Base-by-base conservation (phyloP, 139 green algal genomes). In the Chlorella vulgaris region DNA sequence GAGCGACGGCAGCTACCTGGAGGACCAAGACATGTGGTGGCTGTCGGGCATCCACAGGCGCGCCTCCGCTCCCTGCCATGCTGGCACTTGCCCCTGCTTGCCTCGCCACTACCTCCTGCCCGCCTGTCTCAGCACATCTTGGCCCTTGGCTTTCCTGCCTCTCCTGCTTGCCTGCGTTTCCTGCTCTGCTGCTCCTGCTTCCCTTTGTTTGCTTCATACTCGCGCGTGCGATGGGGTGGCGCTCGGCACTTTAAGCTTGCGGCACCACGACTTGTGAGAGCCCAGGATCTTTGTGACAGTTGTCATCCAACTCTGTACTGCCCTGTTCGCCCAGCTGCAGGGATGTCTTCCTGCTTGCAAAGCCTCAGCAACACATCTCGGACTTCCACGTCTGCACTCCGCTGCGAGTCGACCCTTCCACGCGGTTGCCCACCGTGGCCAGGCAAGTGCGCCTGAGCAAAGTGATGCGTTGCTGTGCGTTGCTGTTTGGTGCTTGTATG, bases 1-100 rank as follows among this genome's bases (percentile, higher is more conserved):
- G 92, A 95, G 91, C 68, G 97, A 99, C 81, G 97, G 94, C 5
- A 98, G 90, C 40, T 99, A 99, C 87, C 83, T 99, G 24, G 97
- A 99, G 53, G 97, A 99, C 82, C 91, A 96, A 58, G 97, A 99
- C 86, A 96, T 98, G 83, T 99, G 97, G 97, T 94, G 93, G 58
- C 83, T 99, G n/a, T 93, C 83, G 33, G 96, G 96, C 76, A 94
- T 99, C 7, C 89, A 97, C 86, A 82, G 84, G 84, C 79, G 33
- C 18, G 61, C 21, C 5, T 65, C 18, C 55, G 47, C n/a, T n/a
- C n/a, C n/a, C n/a, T n/a, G n/a, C n/a, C n/a, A n/a, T 58, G 47
- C 13, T 58, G 47, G 15, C 47, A 58, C 15, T 58, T 24, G 47
- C 47, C 15, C 47, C 47, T 58, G n/a, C n/a, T n/a, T n/a, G n/a